phyloP scores from a whole-genome alignment of 78 protist species.

The Speleostelium caveatum region DNA sequence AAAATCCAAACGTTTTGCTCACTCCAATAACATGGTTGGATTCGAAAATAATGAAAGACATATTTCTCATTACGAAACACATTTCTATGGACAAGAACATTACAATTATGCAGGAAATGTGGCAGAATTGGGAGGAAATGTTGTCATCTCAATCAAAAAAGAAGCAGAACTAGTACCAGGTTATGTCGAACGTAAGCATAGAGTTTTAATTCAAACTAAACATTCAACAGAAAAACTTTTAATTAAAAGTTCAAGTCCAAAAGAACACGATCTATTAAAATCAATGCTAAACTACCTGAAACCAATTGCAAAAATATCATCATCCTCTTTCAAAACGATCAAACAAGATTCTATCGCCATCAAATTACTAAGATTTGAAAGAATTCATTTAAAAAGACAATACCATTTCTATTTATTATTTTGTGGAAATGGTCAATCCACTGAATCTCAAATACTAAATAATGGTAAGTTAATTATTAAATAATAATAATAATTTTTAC shows the following conservation, averaged over 20 bases:
- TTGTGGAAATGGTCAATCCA: conserved; percentile 34
- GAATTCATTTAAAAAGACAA: conserved; percentile 13
- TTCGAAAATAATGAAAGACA: conserved; percentile 67
- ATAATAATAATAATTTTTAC: too few species aligned
- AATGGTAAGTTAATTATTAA: too few species aligned
- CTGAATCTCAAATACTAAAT: conserved; percentile 11
- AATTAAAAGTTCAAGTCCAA: background rate
- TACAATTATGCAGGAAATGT: conserved; percentile 9
- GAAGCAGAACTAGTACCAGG: background rate
- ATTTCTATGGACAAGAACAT: conserved; percentile 43
- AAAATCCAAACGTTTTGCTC: conserved; percentile 30
- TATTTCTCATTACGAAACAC: conserved; percentile 22
- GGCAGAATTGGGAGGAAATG: conserved; percentile 52
- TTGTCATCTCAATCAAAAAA: conserved; percentile 35
- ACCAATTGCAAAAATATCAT: conserved; percentile 10
- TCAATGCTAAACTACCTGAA: conserved; percentile 23
- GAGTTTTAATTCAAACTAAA: conserved; percentile 33
- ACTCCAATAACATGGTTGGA: background rate
- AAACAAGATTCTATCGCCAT: conserved; percentile 11
- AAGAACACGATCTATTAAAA: conserved; percentile 15
- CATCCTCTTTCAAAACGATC: conserved; percentile 21
- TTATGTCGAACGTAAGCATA: conserved; percentile 6
- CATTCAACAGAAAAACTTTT: conserved; percentile 29
- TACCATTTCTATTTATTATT: conserved; percentile 30
- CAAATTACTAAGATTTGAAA: conserved; percentile 28